phyloP scores from a whole-genome alignment of 306 rosid genomes.

The Lupinus albus region DNA sequence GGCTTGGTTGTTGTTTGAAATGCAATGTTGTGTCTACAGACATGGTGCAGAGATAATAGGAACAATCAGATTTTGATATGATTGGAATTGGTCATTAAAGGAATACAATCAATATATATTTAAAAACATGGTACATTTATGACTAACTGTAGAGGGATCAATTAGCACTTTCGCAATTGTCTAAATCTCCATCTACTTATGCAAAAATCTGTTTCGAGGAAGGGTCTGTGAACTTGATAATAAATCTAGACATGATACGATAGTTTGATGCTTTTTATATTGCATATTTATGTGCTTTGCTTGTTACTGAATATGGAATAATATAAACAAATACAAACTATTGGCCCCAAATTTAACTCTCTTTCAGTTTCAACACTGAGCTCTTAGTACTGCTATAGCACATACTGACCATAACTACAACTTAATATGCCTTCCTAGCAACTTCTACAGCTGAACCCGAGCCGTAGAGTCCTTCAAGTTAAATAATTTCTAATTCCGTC shows the following conservation, averaged over 20 bases:
- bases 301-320: background rate
- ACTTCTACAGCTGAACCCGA: slow-evolving; percentile 17
- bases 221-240: slow-evolving; percentile 15
- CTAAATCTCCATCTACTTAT: slow-evolving; percentile 19
- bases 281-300: slow-evolving; percentile 22
- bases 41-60: background rate
- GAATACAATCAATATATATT: slow-evolving; percentile 26
- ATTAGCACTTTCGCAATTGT: slow-evolving; percentile 7
- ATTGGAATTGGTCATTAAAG: slow-evolving; percentile 9
- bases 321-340: background rate
- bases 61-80: slow-evolving; percentile 7
- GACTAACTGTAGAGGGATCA: slow-evolving; percentile 12
- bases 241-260: slow-evolving; percentile 2
- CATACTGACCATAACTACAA: slow-evolving; percentile 4
- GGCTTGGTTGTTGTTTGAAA: slow-evolving; percentile 4
- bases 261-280: slow-evolving; percentile 18
- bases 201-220: background rate
- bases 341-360: slow-evolving; percentile 29
- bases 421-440: slow-evolving; percentile 22
- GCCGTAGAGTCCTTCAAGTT: background rate
- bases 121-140: slow-evolving; percentile 25
- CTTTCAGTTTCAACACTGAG: no score
- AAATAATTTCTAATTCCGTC: slow-evolving; percentile 20
- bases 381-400: background rate
- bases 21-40: slow-evolving; percentile 15